Evolutionary conservation across 495 filamentous ascomycete species (phyloP).

Genomic region (Hypoxylon fuscum): DNA sequence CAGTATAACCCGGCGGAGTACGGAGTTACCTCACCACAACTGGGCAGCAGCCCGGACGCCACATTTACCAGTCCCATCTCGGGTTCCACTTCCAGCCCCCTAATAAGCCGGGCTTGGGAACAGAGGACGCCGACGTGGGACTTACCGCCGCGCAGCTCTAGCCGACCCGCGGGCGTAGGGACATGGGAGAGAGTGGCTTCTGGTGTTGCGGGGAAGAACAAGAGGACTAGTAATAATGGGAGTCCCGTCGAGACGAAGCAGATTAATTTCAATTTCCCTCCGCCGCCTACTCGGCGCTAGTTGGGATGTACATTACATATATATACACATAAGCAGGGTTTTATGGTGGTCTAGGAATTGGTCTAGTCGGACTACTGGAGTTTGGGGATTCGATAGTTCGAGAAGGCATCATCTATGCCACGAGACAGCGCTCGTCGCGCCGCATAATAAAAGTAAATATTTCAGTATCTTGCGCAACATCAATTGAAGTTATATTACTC

Average conservation of each 20-base stretch:
- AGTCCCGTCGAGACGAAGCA: conserved; percentile 43
- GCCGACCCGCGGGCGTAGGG: conserved; percentile 18
- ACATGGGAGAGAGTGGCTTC: conserved; percentile 35
- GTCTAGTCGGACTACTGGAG: background rate
- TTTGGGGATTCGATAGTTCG: too few species aligned
- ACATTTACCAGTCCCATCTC: conserved; percentile 46
- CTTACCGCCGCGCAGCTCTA: conserved; percentile 21
- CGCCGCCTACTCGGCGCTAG: conserved; percentile 38
- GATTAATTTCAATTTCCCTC: conserved; percentile 42
- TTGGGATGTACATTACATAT: conserved; percentile 6
- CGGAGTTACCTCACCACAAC: conserved; percentile 37
- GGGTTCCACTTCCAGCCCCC: conserved; percentile 46
- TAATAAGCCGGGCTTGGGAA: conserved; percentile 43
- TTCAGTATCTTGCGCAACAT: background rate
- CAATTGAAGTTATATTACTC: background rate
- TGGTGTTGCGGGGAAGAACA: conserved; percentile 30
- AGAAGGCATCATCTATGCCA: too few species aligned
- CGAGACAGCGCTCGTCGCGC: too few species aligned
- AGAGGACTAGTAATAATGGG: conserved; percentile 36
- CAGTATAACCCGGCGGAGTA: conserved; percentile 55
- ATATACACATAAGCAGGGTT: too few species aligned
- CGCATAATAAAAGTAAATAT: background rate
- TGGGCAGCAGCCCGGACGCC: conserved; percentile 19
- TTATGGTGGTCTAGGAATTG: too few species aligned
- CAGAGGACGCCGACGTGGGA: conserved; percentile 26